These are phyloP conservation scores for Cystofilobasidium bisporidii DNA, from an alignment of 768 basidiomycete species.

Conservation along the genomic window DNA sequence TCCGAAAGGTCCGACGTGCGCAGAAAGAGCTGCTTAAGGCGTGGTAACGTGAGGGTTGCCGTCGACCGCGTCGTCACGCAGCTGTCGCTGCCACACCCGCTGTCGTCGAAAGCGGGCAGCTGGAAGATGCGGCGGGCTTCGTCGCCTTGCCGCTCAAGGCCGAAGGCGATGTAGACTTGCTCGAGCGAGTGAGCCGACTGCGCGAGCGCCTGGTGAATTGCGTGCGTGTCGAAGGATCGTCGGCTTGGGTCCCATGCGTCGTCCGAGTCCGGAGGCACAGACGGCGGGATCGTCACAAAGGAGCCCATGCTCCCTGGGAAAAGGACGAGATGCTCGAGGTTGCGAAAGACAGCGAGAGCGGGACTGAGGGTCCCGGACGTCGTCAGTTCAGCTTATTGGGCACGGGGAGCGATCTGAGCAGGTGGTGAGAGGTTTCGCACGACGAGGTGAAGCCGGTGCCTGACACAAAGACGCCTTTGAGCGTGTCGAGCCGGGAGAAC, in stretches of 20 bases:
- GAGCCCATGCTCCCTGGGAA: neutral
- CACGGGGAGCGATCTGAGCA: too few species aligned
- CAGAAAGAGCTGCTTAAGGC: neutral
- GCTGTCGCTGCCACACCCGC: neutral
- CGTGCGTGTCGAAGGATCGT: neutral
- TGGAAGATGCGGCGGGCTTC: neutral
- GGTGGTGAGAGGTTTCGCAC: neutral
- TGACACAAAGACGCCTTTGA: neutral
- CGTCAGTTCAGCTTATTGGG: too few species aligned
- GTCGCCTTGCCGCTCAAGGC: neutral
- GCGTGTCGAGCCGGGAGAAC: neutral
- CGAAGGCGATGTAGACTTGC: neutral
- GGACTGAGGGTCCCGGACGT: neutral
- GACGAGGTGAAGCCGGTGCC: slow-evolving; percentile 2
- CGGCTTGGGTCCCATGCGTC: neutral
- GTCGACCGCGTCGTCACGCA: neutral
- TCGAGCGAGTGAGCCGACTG: neutral
- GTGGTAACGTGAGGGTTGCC: neutral
- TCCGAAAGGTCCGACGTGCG: slow-evolving; percentile 1
- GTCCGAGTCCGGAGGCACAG: neutral
- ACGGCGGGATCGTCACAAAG: neutral
- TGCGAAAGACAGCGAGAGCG: neutral
- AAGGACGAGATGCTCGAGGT: neutral
- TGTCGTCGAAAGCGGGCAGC: neutral
- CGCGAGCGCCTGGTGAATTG: neutral